Base-by-base conservation (phyloP, 352 stramenopile species). In the Pythium aristosporum region DNA sequence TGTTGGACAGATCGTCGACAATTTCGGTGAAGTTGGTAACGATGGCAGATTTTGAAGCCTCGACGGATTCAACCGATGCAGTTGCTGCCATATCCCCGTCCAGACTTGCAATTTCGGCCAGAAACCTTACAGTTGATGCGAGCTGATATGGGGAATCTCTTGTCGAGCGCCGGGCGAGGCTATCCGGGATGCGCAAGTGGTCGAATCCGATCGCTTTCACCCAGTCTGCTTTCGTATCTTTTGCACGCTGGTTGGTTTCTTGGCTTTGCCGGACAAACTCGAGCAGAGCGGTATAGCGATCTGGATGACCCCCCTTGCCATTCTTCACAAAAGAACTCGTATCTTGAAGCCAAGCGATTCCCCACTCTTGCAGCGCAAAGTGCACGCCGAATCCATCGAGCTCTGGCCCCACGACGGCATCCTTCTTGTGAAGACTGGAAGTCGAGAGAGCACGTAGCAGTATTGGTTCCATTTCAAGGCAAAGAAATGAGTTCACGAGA, bases 1-100 rank as follows among this genome's bases (percentile, higher is more conserved):
- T 78, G 44, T 39, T 70, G 15, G 66, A 74, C 34, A 87, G 65
- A 43, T 82, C 69, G 11, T 65, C 62, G n/a, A 91, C 18, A 20
- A 91, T 50, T 8, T 68, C 55, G 15, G 61, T 65, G 50, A 89
- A 79, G 10, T 23, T 54, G 7, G 30, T 37, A 18, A 48, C 18
- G 12, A 60, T 37, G n/a, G 57, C 41, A 5, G 10, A 16, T 23
- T 54, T 61, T 5, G 63, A 60, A 18, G 49, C 34, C 4, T 64
- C 49, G 6, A 61, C 12, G 4, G 51, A 48, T 8, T 56, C 21
- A 36, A 44, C 20, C 18, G 39, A 59, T 16, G 44, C 36, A 8
- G 63, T 61, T 5, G 21, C 21, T 23, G 39, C 23, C 12, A 59
- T 16, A 6, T 59, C 37, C 11, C 43, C 42, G 0, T 39, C n/a